Conservation (phyloP, 768 basidiomycete species). For the Russula sp. region DNA sequence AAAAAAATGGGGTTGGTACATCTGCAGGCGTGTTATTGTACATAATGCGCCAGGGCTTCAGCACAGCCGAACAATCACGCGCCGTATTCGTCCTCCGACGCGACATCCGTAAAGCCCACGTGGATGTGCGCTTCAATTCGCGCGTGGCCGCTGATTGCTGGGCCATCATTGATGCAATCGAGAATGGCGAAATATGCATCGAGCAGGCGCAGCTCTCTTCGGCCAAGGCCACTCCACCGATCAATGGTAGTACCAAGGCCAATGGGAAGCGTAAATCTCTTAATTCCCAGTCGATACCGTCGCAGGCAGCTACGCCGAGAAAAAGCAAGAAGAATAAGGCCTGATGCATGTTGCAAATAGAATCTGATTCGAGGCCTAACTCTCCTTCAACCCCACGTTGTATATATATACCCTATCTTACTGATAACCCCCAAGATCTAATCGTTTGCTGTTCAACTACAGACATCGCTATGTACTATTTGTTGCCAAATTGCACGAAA, state of each 20-base stretch:
- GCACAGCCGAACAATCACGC: slow-evolving; percentile 48
- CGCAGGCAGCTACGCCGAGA: not conserved
- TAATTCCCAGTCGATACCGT: not conserved
- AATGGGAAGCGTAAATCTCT: slow-evolving; percentile 15
- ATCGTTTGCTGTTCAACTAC: not conserved
- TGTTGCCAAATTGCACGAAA: not conserved
- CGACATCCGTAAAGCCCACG: slow-evolving; percentile 52
- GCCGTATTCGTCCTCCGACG: slow-evolving; percentile 57
- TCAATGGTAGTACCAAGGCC: too few species aligned
- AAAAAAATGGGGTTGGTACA: too few species aligned
- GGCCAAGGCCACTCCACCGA: not conserved
- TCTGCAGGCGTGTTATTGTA: slow-evolving; percentile 68
- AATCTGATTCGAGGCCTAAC: not conserved
- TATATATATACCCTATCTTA: not conserved
- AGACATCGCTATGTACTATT: slow-evolving; percentile 1
- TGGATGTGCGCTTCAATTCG: slow-evolving; percentile 63
- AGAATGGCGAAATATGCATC: slow-evolving; percentile 31
- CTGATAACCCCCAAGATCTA: not conserved
- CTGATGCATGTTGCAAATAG: not conserved
- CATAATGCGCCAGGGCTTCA: slow-evolving; percentile 43
- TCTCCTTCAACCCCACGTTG: not conserved
- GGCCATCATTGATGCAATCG: slow-evolving; percentile 47
- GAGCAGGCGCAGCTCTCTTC: not conserved
- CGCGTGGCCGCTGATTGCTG: slow-evolving; percentile 56
- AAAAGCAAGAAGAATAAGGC: not conserved